Evolutionary conservation across 1,139 yeast genomes (phyloP), one percentile per base, ranked within the genome.

Genomic region (Torulaspora globosa): DNA sequence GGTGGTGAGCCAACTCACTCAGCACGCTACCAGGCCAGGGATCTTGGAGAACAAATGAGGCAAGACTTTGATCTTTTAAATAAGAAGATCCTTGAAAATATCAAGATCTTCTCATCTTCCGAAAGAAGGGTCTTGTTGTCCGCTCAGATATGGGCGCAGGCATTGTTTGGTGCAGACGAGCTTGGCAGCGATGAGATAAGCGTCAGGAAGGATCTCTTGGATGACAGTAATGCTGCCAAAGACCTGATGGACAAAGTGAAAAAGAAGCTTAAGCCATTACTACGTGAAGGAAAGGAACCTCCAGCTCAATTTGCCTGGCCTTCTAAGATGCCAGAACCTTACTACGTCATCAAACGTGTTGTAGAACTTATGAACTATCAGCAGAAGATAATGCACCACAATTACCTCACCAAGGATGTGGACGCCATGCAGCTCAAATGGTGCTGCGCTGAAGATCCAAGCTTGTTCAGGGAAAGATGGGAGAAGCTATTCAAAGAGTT

Each of bases 261-360:
- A 68, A 94, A 92, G 79, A 89, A 90, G 72, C 74, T 94, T 62
- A 94, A 94, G 67, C 97, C 97, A 0, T 73, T 94, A 61, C 72
- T 94, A 44, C 79, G 99, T 67, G 92, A 90, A 67, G 98, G 98
- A 2, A 87, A 90, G 48, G 96, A 89, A 59, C 97, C 97, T 0
- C 98, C 98, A n/a, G 89, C 95, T 1, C 97, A 92, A 62, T 94
- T 94, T 67, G 87, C 98, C 0, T 94, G 99, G 99, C 98, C 99
- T 1, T 88, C 94, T 12, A 88, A 89, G 61, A 89, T 92, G 85
- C 98, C 98, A 0, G 95, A 92, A 63, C 99, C 99, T 1, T 90
- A 88, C 66, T 79, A 83, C 42, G 98, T 94, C 9, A 84, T 94
- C 57, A 85, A 87, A 60, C 74, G 97, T 52, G 98, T 94, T 27